These are phyloP conservation scores for Xylariaceae sp. DNA, from an alignment of 2,329 filamentous ascomycete species.

Conservation along the genomic window DNA sequence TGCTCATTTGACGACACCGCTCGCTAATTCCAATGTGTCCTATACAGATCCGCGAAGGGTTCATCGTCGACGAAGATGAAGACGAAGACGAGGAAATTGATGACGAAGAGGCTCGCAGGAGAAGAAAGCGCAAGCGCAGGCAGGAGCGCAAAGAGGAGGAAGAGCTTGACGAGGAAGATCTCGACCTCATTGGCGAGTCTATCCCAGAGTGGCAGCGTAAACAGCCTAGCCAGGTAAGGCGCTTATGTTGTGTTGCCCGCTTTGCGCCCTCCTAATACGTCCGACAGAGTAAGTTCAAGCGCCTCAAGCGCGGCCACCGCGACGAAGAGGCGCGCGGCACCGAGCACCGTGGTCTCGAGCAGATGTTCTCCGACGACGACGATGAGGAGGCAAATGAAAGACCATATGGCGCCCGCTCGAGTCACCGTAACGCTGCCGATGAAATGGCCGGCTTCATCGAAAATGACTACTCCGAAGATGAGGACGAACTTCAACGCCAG, in stretches of 20 bases:
- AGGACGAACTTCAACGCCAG: conserved; percentile 71
- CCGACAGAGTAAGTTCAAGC: conserved; percentile 83
- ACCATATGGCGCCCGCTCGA: conserved; percentile 45
- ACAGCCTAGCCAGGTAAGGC: conserved; percentile 66
- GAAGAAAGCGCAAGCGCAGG: conserved; percentile 71
- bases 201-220: conserved; percentile 68
- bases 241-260: background rate
- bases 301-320: conserved; percentile 86
- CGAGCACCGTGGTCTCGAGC: conserved; percentile 72
- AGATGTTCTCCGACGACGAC: conserved; percentile 96
- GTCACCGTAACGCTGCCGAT: conserved; percentile 63
- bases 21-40: conserved; percentile 17
- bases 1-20: background rate
- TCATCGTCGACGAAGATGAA: conserved; percentile 87
- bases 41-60: conserved; percentile 79
- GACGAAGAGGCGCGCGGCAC: conserved; percentile 65
- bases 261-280: conserved; percentile 11
- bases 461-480: conserved; percentile 87
- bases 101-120: conserved; percentile 56
- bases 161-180: conserved; percentile 90
- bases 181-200: conserved; percentile 88
- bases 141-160: conserved; percentile 81
- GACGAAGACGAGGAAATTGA: conserved; percentile 66
- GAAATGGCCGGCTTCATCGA: conserved; percentile 97
- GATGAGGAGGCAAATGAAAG: conserved; percentile 64